A percentile compares a stretch with the other conserved stretches of the same genome.
phyloP scores from a whole-genome alignment of 129 eudicot genomes.

The Lonicera japonica region DNA sequence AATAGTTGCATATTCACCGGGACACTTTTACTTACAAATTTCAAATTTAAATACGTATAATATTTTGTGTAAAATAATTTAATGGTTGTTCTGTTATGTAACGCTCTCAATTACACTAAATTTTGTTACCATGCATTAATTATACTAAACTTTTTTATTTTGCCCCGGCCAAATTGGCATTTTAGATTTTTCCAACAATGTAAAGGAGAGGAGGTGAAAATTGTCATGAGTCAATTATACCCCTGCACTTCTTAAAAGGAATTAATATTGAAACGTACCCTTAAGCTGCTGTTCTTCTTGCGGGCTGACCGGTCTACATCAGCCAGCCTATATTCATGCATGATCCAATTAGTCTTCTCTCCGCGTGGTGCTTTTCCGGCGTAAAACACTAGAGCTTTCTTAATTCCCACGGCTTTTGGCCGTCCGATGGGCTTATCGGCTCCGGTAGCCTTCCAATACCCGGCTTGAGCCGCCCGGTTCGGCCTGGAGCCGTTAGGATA shows the following conservation, averaged over 20 bases:
- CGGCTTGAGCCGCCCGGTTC: conserved; percentile 59
- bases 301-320: conserved; percentile 62
- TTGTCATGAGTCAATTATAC: not conserved
- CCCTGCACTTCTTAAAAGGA: too few species aligned
- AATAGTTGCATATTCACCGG: too few species aligned
- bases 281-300: conserved; percentile 41
- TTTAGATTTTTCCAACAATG: too few species aligned
- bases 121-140: too few species aligned
- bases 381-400: conserved; percentile 63
- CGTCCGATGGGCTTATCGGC: conserved; percentile 66
- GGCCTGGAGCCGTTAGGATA: conserved; percentile 72
- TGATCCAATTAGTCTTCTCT: conserved; percentile 65
- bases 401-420: conserved; percentile 56
- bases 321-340: conserved; percentile 71
- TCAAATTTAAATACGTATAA: too few species aligned
- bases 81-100: too few species aligned
- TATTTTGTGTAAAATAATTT: too few species aligned
- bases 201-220: not conserved
- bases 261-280: conserved; percentile 26
- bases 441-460: conserved; percentile 78
- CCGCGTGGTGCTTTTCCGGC: conserved; percentile 70
- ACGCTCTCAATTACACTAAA: too few species aligned
- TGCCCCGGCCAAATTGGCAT: too few species aligned
- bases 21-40: too few species aligned
- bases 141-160: too few species aligned